Evolutionary conservation across 495 filamentous ascomycete genomes (phyloP), one percentile per base, ranked within the genome.

Genomic region (Hypoxylon fuscum): DNA sequence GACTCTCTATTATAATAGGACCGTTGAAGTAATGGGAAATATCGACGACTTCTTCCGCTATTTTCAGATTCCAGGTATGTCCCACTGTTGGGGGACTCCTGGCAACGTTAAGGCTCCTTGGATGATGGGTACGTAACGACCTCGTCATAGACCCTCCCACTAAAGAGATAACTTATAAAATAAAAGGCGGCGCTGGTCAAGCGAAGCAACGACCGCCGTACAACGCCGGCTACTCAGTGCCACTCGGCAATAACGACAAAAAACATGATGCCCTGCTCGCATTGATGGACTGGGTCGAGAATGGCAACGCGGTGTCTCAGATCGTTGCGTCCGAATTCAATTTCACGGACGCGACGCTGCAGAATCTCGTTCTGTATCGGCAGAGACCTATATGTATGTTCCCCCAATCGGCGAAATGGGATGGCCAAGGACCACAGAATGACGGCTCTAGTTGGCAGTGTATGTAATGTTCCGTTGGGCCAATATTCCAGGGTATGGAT

Each of bases 281-380:
- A 9, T 54, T 85, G 50, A 76, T 85, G 69, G 71, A 72, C 5
- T 86, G 83, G 83, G 79, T 81, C 14, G 83, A 86, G 66, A 72
- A 74, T 14, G 77, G 69, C 12, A 65, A 34, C 32, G 70, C 63
- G 2, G 74, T 79, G 0, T 67, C 76, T 20, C 56, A 73, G 25
- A 61, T 80, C 38, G 69, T 78, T 25, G 76, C 74, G 7, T 79
- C 78, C 2, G 74, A 74, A 47, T 80, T 74, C 59, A 70, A 66
- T 22, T 64, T 72, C 40, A 68, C 67, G 14, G 65, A 74, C 34
- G 35, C 56, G 6, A 59, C 55, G n/a, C 3, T n/a, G 0, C 62
- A 69, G 31, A 49, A 18, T 0, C 67, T 71, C 14, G 78, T 70
- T 1, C 64, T 77, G 12, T 56, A 71, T 49, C 61, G 72, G 27